A percentile compares a stretch with the other conserved stretches of the same genome.
Evolutionary conservation across 768 basidiomycete genomes (phyloP).

Genomic region (Lyophyllum atratum): DNA sequence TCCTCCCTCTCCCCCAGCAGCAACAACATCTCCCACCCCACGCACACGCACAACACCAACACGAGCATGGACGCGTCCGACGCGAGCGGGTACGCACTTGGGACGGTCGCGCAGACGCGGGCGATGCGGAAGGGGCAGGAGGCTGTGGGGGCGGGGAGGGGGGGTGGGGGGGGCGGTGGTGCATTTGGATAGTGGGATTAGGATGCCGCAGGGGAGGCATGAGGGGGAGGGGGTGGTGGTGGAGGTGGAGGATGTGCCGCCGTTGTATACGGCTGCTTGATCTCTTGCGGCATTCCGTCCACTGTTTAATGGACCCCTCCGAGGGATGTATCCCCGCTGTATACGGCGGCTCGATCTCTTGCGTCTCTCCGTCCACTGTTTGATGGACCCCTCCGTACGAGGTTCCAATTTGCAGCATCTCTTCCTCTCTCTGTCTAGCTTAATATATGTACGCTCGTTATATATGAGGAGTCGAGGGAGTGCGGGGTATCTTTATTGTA

Average conservation of each 20-base stretch:
- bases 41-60: neutral
- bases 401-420: too few species aligned
- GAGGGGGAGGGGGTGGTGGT: too few species aligned
- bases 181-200: conserved; percentile 11
- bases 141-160: neutral
- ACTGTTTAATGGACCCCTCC: too few species aligned
- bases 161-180: neutral
- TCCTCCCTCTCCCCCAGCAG: neutral
- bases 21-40: neutral
- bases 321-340: neutral
- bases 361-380: too few species aligned
- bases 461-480: too few species aligned
- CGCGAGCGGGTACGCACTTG: neutral
- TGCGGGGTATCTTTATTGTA: too few species aligned
- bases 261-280: neutral
- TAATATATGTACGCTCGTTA: too few species aligned
- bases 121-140: neutral
- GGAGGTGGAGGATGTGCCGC: neutral
- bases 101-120: neutral
- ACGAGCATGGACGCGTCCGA: neutral
- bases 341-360: neutral
- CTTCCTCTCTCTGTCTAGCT: too few species aligned
- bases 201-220: neutral
- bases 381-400: too few species aligned
- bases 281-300: too few species aligned